Percentiles rank a stretch among this genome's conserved stretches.
These are phyloP conservation scores for Hypoxylon trugodes DNA, from an alignment of 495 filamentous ascomycete species.

Conservation along the genomic window DNA sequence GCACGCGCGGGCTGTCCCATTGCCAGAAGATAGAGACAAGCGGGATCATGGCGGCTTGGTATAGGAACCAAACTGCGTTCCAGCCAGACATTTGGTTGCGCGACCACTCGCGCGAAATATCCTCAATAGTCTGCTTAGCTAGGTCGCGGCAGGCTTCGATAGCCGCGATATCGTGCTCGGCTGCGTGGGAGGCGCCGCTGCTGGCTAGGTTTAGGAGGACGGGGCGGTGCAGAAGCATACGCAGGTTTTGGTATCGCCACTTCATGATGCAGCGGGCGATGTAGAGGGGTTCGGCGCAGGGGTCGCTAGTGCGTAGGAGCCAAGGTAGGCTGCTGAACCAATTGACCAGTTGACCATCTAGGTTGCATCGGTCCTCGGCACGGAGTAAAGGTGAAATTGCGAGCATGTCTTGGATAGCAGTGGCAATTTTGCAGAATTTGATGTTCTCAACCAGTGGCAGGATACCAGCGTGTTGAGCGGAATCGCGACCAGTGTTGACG, in stretches of 20 bases:
- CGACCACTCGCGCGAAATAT: constrained; percentile 72
- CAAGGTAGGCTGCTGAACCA: constrained; percentile 79
- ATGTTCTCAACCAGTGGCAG: constrained; percentile 79
- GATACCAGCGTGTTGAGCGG: constrained; percentile 67
- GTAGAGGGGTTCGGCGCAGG: constrained; percentile 74
- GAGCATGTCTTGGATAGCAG: constrained; percentile 77
- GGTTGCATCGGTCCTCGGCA: constrained; percentile 67
- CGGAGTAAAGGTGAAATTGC: constrained; percentile 72
- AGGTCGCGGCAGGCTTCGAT: constrained; percentile 74
- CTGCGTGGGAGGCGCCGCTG: constrained; percentile 67
- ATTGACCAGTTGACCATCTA: constrained; percentile 72
- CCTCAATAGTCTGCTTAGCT: constrained; percentile 73
- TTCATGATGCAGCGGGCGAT: constrained; percentile 79
- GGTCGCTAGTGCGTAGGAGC: constrained; percentile 72
- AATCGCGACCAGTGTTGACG: constrained; percentile 57
- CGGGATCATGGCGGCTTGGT: constrained; percentile 81
- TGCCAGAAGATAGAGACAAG: constrained; percentile 76
- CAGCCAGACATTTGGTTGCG: constrained; percentile 80
- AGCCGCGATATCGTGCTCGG: constrained; percentile 72
- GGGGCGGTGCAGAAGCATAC: constrained; percentile 81
- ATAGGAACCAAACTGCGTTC: constrained; percentile 85
- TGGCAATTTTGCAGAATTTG: constrained; percentile 81
- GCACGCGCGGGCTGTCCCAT: constrained; percentile 62
- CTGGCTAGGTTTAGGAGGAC: constrained; percentile 76
- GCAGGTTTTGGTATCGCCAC: constrained; percentile 81